Percentiles rank a stretch among this genome's conserved stretches.
Conservation (phyloP, 176 grass and related monocot species). For the Oryza coarctata region DNA sequence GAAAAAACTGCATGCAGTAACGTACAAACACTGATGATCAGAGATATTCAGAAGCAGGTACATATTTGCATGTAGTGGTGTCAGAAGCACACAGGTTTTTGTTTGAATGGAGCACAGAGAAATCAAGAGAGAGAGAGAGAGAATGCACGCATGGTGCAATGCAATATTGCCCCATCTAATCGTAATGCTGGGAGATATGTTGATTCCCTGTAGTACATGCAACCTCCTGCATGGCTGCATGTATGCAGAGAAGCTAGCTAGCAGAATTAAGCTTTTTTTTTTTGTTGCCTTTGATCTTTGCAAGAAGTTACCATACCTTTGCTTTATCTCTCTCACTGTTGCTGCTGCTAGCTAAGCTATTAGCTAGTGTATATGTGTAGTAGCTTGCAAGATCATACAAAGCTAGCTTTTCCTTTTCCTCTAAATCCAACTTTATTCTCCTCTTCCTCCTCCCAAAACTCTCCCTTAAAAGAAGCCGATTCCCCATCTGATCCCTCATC, state of each 20-base stretch:
- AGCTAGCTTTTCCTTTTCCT: slow-evolving; percentile 58
- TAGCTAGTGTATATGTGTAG: neutral
- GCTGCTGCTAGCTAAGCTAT: neutral
- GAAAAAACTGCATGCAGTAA: neutral
- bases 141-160: neutral
- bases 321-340: slow-evolving; percentile 44
- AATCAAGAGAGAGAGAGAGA: neutral
- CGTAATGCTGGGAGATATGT: slow-evolving; percentile 25
- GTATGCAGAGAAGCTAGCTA: slow-evolving; percentile 30
- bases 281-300: slow-evolving; percentile 97
- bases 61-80: neutral
- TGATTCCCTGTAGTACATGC: slow-evolving; percentile 51
- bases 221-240: slow-evolving; percentile 56
- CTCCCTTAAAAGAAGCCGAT: slow-evolving; percentile 70
- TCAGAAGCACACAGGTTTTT: slow-evolving; percentile 8
- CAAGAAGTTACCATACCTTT: slow-evolving; percentile 99
- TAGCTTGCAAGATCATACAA: slow-evolving; percentile 36
- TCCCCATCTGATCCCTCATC: slow-evolving; percentile 57
- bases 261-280: slow-evolving; percentile 32
- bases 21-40: neutral
- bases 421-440: slow-evolving; percentile 89
- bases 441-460: slow-evolving; percentile 39
- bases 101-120: neutral
- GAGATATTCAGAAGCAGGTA: neutral
- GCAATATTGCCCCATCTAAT: slow-evolving; percentile 5